Base-by-base conservation (phyloP, 305 asterid species). In the Ajuga reptans region DNA sequence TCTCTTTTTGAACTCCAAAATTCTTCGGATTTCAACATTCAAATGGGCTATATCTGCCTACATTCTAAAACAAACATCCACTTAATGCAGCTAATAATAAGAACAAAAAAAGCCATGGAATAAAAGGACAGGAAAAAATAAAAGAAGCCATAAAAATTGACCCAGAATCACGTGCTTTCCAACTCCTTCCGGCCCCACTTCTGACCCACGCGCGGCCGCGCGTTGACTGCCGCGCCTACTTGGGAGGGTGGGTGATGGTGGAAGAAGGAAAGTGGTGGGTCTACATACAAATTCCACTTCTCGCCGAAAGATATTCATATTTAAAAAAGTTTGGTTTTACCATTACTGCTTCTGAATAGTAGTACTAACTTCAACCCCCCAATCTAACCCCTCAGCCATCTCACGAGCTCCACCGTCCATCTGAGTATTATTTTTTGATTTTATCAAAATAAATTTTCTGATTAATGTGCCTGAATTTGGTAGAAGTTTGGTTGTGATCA, bases 221-320 rank as follows among this genome's bases (percentile, higher is more conserved):
- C 55, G 69, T 74, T 66, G 65, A 59, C 75, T 69, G 69, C 68
- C 77, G 54, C 77, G n/a, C n/a, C n/a, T n/a, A n/a, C n/a, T n/a
- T n/a, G n/a, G n/a, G n/a, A n/a, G n/a, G n/a, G n/a, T n/a, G n/a
- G n/a, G n/a, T n/a, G n/a, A 47, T 53, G 63, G 46, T 56, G 73
- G 41, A 49, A 39, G 56, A 55, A 14, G 29, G 64, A 34, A 7
- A 45, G 41, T 59, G 39, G 63, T 49, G 66, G 81, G 68, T 21
- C 55, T 58, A 17, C 76, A 46, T 10, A 61, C 81, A 51, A 68
- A 76, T 71, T 73, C 84, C 76, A 75, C 72, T 72, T 59, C 75
- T 78, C 68, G 70, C 78, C 78, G 65, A 84, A 82, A 78, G 82
- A 77, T 72, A 41, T 69, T 69, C 68, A 46, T 63, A 59, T 60